A percentile compares a stretch with the other conserved stretches of the same genome.
Conservation (phyloP, 2,329 filamentous ascomycete genomes). For the Dendryphion nanum region DNA sequence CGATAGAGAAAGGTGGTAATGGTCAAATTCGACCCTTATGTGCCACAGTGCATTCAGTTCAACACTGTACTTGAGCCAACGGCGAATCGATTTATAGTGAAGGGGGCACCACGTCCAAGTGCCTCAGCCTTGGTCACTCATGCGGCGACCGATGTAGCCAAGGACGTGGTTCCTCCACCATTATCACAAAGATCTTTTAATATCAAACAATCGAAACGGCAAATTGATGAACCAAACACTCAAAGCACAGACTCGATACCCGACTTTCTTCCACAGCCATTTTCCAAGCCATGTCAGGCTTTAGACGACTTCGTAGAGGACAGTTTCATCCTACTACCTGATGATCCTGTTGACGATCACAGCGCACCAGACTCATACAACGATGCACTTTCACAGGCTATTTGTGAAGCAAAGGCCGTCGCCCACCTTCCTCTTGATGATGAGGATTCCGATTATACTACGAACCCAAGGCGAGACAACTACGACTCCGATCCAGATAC, state of each 20-base stretch:
- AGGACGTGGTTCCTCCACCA: conserved; percentile 7
- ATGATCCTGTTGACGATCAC: conserved; percentile 5
- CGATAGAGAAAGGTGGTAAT: conserved; percentile 51
- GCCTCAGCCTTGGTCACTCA: neutral
- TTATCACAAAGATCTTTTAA: conserved; percentile 43
- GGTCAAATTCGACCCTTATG: conserved; percentile 44
- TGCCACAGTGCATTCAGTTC: conserved; percentile 45
- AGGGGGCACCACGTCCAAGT: conserved; percentile 44
- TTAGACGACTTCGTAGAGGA: conserved; percentile 25
- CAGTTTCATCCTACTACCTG: conserved; percentile 23
- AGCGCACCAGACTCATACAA: conserved; percentile 7
- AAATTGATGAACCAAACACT: conserved; percentile 35
- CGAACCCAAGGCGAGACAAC: conserved; percentile 23
- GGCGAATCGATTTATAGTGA: conserved; percentile 60
- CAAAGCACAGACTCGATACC: conserved; percentile 38
- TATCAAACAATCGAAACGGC: conserved; percentile 50
- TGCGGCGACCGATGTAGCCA: conserved; percentile 1
- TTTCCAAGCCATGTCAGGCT: conserved; percentile 1
- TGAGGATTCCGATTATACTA: conserved; percentile 25
- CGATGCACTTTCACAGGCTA: conserved; percentile 64
- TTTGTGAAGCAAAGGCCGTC: conserved; percentile 60
- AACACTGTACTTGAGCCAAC: conserved; percentile 49
- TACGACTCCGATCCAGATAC: conserved; percentile 18
- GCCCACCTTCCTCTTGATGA: conserved; percentile 54
- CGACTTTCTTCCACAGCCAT: conserved; percentile 24